Percentiles rank a stretch among this genome's conserved stretches.
phyloP scores from a whole-genome alignment of 2,329 filamentous ascomycete species.

The Paramyrothecium sp. region DNA sequence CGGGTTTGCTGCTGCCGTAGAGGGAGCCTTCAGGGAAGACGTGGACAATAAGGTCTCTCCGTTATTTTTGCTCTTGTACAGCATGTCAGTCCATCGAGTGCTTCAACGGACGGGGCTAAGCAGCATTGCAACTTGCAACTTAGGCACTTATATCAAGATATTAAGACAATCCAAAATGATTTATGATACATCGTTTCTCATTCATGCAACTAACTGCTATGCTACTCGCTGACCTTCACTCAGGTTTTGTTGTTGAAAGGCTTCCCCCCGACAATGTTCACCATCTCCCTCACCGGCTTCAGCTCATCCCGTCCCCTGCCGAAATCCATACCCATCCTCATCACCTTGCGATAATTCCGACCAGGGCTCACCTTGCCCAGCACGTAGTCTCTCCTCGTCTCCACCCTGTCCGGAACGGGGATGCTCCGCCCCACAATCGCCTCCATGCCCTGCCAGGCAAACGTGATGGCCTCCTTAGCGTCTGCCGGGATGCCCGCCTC shows the following conservation, averaged over 20 bases:
- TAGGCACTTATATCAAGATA: too few relatives aligned
- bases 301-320: constrained; percentile 41
- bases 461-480: constrained; percentile 55
- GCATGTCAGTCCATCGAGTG: too few relatives aligned
- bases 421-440: constrained; percentile 54
- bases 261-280: constrained; percentile 47
- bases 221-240: not conserved
- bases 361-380: constrained; percentile 55
- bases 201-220: too few relatives aligned
- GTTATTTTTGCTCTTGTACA: too few relatives aligned
- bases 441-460: constrained; percentile 62
- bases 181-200: too few relatives aligned
- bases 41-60: too few relatives aligned
- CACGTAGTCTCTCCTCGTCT: constrained; percentile 48
- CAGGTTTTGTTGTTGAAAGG: constrained; percentile 41
- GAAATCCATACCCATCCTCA: constrained; percentile 51
- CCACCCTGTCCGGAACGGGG: constrained; percentile 50
- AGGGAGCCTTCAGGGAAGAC: too few relatives aligned
- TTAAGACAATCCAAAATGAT: too few relatives aligned
- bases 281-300: constrained; percentile 45
- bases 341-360: constrained; percentile 51
- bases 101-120: too few relatives aligned
- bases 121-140: too few relatives aligned
- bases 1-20: not conserved
- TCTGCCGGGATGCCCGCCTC: constrained; percentile 54